Base-by-base conservation (phyloP, 495 filamentous ascomycete genomes). In the Chaetomium cochliodes region DNA sequence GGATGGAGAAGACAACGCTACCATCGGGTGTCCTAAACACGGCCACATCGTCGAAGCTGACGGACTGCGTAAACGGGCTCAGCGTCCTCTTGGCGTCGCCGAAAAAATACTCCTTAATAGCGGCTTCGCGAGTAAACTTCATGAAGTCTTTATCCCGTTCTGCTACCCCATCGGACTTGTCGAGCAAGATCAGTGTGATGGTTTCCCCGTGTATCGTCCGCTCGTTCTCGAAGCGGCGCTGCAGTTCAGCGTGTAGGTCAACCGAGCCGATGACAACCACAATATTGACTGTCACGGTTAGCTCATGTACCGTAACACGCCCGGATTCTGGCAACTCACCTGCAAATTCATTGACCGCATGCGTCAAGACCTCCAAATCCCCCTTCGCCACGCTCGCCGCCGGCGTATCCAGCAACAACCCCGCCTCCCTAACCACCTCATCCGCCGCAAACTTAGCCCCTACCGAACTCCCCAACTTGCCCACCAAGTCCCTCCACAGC, bases 81-180 rank as follows among this genome's bases (percentile, higher is more conserved):
- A 99, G 80, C 0, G 91, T 91, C 58, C 86, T 81, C 66, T 87
- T 88, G 0, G 82, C 66, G 64, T 88, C 87, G 3, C 94, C 94
- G 74, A 97, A 98, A 80, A 98, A 99, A 75, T 98, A 99, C 62
- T 92, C 86, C 60, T 87, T 88, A 20, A 97, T 92, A 37, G 89
- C 85, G 0, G 87, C 86, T 64, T 93, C 89, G 28, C 87, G 81
- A 4, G 85, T 74, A 33, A 84, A 80, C 63, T 88, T 89, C 80
- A 92, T 84, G 73, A 90, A 97, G 1, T 80, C 74, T 15, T 86
- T 84, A 65, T 96, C 92, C 46, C 92, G 83, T 67, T 92, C 87
- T 15, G 92, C 92, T 57, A 90, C 92, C 7, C 94, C 94, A 18
- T 92, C 92, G 0, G 92, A 94, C 74, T 93, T 96, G 50, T 90